Percentiles rank a stretch among this genome's conserved stretches.
Conservation (phyloP, 2,329 filamentous ascomycete genomes). For the Allantophomopsis lycopodina region DNA sequence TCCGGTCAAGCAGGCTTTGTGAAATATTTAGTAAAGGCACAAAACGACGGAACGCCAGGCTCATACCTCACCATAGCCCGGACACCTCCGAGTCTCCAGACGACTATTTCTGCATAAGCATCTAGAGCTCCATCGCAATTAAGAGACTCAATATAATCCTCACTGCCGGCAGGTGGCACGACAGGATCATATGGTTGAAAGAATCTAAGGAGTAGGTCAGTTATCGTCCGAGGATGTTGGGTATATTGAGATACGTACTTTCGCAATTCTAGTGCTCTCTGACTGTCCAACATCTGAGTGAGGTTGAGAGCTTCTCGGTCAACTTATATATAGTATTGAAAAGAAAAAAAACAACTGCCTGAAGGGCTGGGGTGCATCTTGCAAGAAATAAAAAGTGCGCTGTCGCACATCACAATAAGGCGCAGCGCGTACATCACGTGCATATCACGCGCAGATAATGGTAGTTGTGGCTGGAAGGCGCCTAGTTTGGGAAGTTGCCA, state of each 20-base stretch:
- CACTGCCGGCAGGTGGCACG: not conserved
- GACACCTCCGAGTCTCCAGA: conserved; percentile 10
- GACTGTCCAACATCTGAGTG: conserved; percentile 1
- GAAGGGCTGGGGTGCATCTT: too few species aligned
- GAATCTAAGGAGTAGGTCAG: conserved; percentile 1
- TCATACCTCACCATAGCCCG: conserved; percentile 16
- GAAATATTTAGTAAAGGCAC: conserved; percentile 1
- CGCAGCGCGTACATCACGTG: too few species aligned
- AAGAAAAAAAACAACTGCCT: too few species aligned
- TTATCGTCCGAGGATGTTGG: not conserved
- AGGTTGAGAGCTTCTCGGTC: too few species aligned
- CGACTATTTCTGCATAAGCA: conserved; percentile 2
- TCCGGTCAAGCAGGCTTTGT: conserved; percentile 11
- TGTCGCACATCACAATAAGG: too few species aligned
- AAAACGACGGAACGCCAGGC: not conserved
- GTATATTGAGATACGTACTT: conserved; percentile 9
- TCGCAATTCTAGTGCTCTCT: conserved; percentile 14
- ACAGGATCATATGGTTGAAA: conserved; percentile 1
- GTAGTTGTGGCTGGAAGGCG: too few species aligned
- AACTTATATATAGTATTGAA: too few species aligned
- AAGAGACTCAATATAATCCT: conserved; percentile 10
- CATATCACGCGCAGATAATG: too few species aligned
- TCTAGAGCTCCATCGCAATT: conserved; percentile 11
- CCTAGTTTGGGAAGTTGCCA: too few species aligned
- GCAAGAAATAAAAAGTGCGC: too few species aligned